Evolutionary conservation across 106 monocot species (phyloP).

Genomic region (Acorus gramineus): DNA sequence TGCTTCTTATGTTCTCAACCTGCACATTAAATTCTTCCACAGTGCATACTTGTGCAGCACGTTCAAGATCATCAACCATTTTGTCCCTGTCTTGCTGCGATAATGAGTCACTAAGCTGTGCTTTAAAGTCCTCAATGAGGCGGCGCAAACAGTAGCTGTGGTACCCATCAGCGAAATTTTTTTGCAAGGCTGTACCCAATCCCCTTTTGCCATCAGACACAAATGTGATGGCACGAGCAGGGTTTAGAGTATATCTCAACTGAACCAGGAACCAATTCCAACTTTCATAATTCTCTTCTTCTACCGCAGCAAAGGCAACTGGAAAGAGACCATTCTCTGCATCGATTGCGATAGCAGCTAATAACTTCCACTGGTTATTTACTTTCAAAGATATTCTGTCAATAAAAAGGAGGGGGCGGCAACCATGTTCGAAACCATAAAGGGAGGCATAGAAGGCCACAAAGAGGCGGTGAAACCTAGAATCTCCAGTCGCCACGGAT

Average conservation of each 20-base stretch:
- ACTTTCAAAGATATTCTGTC: conserved; percentile 5
- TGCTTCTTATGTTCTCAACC: conserved; percentile 48
- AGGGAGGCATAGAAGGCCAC: conserved; percentile 71
- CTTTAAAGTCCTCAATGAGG: conserved; percentile 69
- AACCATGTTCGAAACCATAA: conserved; percentile 53
- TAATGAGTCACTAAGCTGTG: conserved; percentile 65
- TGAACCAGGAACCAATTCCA: conserved; percentile 3
- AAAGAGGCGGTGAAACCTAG: conserved; percentile 57
- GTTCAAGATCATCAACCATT: conserved; percentile 66
- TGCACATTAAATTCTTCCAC: conserved; percentile 68
- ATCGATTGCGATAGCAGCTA: conserved; percentile 5
- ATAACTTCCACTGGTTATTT: conserved; percentile 9
- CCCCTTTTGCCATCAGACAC: background rate
- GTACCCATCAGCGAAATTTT: conserved; percentile 49
- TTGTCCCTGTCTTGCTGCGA: conserved; percentile 47
- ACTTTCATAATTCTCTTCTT: conserved; percentile 1
- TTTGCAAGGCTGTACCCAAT: conserved; percentile 19
- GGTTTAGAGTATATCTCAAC: conserved; percentile 7
- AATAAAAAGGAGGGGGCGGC: conserved; percentile 8
- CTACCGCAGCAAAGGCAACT: conserved; percentile 7
- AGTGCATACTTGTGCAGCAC: conserved; percentile 72
- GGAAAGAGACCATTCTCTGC: conserved; percentile 3
- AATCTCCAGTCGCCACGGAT: conserved; percentile 44
- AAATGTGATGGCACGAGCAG: conserved; percentile 12
- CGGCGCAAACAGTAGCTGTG: conserved; percentile 51